Conservation (phyloP, 2,329 filamentous ascomycete species). For the Aspergillus sp. region DNA sequence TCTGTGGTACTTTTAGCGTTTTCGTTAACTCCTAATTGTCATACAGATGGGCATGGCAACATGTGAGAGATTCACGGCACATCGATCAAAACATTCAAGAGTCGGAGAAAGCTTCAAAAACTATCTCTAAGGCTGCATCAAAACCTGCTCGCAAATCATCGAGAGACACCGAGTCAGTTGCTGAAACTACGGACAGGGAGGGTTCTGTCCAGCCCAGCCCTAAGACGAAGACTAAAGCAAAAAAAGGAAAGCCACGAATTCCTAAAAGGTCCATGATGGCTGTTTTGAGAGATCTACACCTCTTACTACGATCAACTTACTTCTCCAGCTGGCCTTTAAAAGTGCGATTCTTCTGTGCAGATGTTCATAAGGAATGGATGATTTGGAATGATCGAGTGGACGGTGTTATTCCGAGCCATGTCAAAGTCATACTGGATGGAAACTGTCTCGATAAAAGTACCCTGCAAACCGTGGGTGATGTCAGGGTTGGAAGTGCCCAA, state of each 20-base stretch:
- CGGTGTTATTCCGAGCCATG: slow-evolving; percentile 42
- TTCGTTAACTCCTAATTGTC: neutral
- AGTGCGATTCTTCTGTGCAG: slow-evolving; percentile 70
- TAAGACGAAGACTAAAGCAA: too few species aligned
- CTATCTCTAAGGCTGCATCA: too few species aligned
- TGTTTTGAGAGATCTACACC: slow-evolving; percentile 73
- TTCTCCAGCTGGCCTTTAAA: slow-evolving; percentile 80
- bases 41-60: slow-evolving; percentile 82
- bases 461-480: slow-evolving; percentile 5
- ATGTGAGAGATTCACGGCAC: slow-evolving; percentile 75
- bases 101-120: too few species aligned
- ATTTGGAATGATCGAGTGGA: slow-evolving; percentile 50
- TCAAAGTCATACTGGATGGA: slow-evolving; percentile 55
- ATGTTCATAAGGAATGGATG: slow-evolving; percentile 67
- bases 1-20: too few species aligned
- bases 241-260: too few species aligned
- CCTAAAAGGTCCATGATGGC: slow-evolving; percentile 58
- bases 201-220: too few species aligned
- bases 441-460: slow-evolving; percentile 10
- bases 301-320: slow-evolving; percentile 72
- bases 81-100: slow-evolving; percentile 47
- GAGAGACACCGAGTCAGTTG: too few species aligned
- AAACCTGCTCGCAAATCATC: too few species aligned
- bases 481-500: slow-evolving; percentile 35
- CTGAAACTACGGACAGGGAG: too few species aligned